Evolutionary conservation across 1,284 basidiomycete species (phyloP), one percentile per base, ranked within the genome.

Genomic region (Amylostereum areolatum): DNA sequence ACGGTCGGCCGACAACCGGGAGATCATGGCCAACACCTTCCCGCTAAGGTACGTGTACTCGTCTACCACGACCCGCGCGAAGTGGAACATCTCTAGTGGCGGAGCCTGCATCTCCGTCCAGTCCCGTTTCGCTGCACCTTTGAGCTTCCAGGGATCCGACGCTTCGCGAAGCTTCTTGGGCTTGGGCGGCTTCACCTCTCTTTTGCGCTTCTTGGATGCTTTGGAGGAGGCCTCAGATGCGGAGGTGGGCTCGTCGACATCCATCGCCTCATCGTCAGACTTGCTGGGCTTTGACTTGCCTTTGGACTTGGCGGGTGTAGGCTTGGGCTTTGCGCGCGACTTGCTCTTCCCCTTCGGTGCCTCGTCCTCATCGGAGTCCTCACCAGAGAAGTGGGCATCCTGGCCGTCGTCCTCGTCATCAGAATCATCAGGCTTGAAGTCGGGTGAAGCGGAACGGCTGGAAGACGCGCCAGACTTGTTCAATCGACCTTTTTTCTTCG

Each of bases 31-130:
- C 49, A 91, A 84, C 6, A 84, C 76, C 58, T 89, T 84, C 47
- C 88, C 91, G 34, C 88, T 83, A 11, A 96, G 76, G 63, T 97
- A 97, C 1, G 94, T 96, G 66, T 96, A 97, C 65, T 97, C 94
- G 68, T 97, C 95, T 43, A 97, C 85, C 46, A 97, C 87, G 44
- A 91, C 80, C 2, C 94, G 85, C 5, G 89, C 75, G 64, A 90
- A 96, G 66, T 92, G 80, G 77, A 97, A 97, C 77, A 94, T 89
- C 66, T 96, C 92, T 46, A 97, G 69, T 10, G 92, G 85, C 0
- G 93, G 92, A 0, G 82, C 78, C 43, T 80, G 77, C 82, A 95
- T 87, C 58, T 83, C 69, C 27, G 73, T 84, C 85, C 85, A 95
- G 59, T 96, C 83, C 48, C 74, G 74, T 59, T 78, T 74, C 3